Evolutionary conservation across 208 protist species (phyloP).

Genomic region (Leishmania amazonensis): DNA sequence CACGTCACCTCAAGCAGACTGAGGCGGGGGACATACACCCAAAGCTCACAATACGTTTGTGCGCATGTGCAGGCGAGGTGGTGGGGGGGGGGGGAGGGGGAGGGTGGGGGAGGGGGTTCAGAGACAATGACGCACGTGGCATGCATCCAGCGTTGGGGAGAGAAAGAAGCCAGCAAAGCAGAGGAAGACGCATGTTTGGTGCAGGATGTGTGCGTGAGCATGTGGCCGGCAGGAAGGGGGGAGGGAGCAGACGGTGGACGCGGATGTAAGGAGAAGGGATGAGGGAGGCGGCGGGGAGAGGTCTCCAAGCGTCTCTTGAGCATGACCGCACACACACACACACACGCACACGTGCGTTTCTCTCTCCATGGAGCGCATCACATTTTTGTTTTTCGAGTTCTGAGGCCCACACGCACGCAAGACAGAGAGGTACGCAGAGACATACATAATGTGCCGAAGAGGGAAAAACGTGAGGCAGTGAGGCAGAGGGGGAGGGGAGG

Average conservation of each 20-base stretch:
- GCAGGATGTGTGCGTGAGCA: background rate
- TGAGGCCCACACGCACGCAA: background rate
- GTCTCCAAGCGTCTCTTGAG: background rate
- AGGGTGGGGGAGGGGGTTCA: background rate
- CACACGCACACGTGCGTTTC: background rate
- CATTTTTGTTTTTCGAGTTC: background rate
- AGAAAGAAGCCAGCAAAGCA: background rate
- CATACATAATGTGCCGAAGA: background rate
- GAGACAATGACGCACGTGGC: background rate
- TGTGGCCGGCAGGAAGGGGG: background rate
- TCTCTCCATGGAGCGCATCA: background rate
- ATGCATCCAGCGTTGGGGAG: background rate
- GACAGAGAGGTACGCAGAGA: background rate
- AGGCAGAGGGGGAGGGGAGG: too few relatives aligned
- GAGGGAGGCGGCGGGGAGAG: background rate
- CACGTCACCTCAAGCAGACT: background rate
- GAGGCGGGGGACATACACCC: background rate
- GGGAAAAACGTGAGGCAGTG: too few relatives aligned
- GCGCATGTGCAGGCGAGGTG: conserved; percentile 1
- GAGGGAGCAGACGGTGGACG: background rate
- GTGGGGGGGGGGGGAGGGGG: background rate
- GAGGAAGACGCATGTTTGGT: background rate
- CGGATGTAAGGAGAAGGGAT: background rate
- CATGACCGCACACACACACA: background rate
- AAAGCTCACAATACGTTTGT: background rate